Evolutionary conservation across 768 basidiomycete genomes (phyloP).

Genomic region (Collybiopsis luxurians): DNA sequence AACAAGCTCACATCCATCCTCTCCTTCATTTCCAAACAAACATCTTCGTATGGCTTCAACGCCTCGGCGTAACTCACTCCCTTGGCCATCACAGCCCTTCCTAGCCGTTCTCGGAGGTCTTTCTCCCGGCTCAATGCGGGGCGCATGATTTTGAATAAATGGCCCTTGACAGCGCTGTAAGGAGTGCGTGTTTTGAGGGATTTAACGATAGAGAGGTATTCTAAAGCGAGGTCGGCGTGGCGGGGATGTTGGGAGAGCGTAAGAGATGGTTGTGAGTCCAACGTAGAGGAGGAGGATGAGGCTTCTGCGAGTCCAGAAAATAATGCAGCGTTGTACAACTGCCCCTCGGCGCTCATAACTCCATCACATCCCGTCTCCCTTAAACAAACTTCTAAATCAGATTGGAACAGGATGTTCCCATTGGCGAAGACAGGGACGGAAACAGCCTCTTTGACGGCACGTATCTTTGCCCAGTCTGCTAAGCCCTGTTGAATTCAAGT

Average conservation of each 20-base stretch:
- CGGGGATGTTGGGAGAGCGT: constrained; percentile 50
- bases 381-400: constrained; percentile 81
- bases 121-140: constrained; percentile 65
- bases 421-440: constrained; percentile 95
- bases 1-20: constrained; percentile 50
- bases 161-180: constrained; percentile 80
- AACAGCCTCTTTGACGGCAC: constrained; percentile 87
- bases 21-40: constrained; percentile 58
- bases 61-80: constrained; percentile 17
- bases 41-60: constrained; percentile 44
- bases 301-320: constrained; percentile 41
- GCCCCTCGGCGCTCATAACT: constrained; percentile 94
- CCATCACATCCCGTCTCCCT: constrained; percentile 85
- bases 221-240: constrained; percentile 68
- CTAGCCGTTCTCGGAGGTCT: constrained; percentile 74
- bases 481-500: constrained; percentile 53
- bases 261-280: constrained; percentile 23
- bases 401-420: constrained; percentile 87
- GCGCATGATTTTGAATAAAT: constrained; percentile 89
- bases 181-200: constrained; percentile 68
- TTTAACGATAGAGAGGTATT: constrained; percentile 82
- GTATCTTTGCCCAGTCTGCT: constrained; percentile 88
- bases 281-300: constrained; percentile 6
- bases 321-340: constrained; percentile 88
- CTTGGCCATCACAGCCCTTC: constrained; percentile 37